phyloP scores from a whole-genome alignment of 768 basidiomycete genomes.

The Tulasnella sp. region DNA sequence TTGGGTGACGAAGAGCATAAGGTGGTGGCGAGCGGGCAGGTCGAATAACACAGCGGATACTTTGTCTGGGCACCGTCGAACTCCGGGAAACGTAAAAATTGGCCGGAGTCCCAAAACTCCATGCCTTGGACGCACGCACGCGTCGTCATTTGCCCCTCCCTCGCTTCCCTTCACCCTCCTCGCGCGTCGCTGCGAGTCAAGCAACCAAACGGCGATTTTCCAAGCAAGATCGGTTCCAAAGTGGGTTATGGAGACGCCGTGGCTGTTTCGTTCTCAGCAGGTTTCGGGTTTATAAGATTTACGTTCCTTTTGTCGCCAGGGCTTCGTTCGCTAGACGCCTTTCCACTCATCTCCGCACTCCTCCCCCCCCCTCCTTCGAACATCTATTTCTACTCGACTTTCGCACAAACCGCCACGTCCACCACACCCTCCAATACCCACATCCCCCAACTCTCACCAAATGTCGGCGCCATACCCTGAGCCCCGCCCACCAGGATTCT shows the following conservation, averaged over 20 bases:
- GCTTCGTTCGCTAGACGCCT: neutral
- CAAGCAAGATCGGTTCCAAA: neutral
- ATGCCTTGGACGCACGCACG: neutral
- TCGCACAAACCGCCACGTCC: neutral
- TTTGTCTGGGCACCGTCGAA: neutral
- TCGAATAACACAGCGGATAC: neutral
- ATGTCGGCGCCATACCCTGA: neutral
- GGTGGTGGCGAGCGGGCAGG: neutral
- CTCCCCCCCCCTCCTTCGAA: neutral
- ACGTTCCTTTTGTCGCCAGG: neutral
- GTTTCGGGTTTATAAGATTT: neutral
- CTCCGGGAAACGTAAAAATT: neutral
- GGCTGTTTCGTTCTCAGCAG: neutral
- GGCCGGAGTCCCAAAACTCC: conserved; percentile 1
- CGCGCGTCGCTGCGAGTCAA: neutral
- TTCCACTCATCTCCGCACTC: neutral
- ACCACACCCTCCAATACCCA: neutral
- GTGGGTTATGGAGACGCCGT: neutral
- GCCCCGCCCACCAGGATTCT: conserved; percentile 19
- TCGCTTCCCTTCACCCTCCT: neutral
- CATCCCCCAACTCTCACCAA: neutral
- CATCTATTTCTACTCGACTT: neutral
- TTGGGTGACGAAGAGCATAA: neutral
- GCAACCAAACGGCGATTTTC: neutral
- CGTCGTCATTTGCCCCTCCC: neutral